A percentile compares a stretch with the other conserved stretches of the same genome.
These are phyloP conservation scores for Annona squamosa DNA, from an alignment of 164 flowering plant species.

Conservation along the genomic window DNA sequence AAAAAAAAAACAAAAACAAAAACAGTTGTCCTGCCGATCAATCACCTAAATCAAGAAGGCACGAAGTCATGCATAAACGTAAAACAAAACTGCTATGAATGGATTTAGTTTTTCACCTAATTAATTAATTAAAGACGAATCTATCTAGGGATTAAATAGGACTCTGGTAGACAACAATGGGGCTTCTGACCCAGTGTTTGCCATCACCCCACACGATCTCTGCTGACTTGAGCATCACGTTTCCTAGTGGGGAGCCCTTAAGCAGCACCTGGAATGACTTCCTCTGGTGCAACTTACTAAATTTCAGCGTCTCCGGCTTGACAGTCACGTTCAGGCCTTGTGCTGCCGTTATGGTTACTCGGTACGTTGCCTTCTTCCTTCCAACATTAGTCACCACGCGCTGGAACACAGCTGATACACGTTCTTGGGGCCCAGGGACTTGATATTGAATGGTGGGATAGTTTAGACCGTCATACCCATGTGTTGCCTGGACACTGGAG, in stretches of 20 bases:
- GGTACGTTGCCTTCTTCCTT: conserved; percentile 27
- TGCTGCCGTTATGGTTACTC: conserved; percentile 34
- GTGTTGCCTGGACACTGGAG: conserved; percentile 28
- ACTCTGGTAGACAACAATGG: conserved; percentile 32
- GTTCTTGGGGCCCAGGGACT: neutral
- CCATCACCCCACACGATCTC: conserved; percentile 47
- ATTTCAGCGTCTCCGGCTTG: conserved; percentile 29
- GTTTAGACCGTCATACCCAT: conserved; percentile 60
- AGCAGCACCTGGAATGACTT: conserved; percentile 49
- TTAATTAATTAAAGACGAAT: too few species aligned
- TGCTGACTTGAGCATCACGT: conserved; percentile 19
- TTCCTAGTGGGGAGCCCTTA: conserved; percentile 25
- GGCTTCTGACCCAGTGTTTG: conserved; percentile 45
- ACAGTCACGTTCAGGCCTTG: conserved; percentile 36
- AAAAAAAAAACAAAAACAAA: too few species aligned
- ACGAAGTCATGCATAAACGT: too few species aligned
- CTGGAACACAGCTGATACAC: conserved; percentile 34
- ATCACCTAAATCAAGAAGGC: too few species aligned
- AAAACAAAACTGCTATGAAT: too few species aligned
- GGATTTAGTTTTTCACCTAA: too few species aligned
- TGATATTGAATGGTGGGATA: conserved; percentile 64
- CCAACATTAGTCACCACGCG: conserved; percentile 59
- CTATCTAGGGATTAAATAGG: too few species aligned
- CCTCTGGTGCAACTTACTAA: conserved; percentile 20
- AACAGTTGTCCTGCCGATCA: too few species aligned